A percentile compares a stretch with the other conserved stretches of the same genome.
phyloP scores from a whole-genome alignment of 495 filamentous ascomycete genomes.

The Mycothermus thermophilus region DNA sequence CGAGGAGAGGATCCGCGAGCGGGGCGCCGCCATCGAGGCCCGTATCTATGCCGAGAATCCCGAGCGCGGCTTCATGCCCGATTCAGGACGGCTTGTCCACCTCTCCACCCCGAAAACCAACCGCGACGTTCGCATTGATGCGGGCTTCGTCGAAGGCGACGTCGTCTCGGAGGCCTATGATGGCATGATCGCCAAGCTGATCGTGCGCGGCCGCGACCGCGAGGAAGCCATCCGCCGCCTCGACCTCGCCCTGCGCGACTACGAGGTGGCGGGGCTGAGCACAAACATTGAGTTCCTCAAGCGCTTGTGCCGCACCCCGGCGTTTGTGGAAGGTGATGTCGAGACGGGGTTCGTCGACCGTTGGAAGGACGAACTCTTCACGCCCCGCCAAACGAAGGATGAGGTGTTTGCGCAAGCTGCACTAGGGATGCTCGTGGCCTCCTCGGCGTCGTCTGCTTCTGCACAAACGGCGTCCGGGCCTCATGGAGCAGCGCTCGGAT shows the following conservation, averaged over 20 bases:
- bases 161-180: conserved; percentile 93
- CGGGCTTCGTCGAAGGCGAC: conserved; percentile 82
- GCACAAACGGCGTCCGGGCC: conserved; percentile 17
- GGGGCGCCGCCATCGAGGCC: conserved; percentile 85
- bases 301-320: conserved; percentile 59
- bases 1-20: conserved; percentile 54
- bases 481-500: conserved; percentile 41
- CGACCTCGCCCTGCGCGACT: conserved; percentile 66
- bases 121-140: conserved; percentile 74
- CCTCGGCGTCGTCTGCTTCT: conserved; percentile 3
- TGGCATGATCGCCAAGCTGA: conserved; percentile 97
- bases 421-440: conserved; percentile 43
- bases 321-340: conserved; percentile 76
- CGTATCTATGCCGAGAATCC: conserved; percentile 96
- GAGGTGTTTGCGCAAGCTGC: conserved; percentile 77
- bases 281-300: conserved; percentile 98
- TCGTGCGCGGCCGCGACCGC: conserved; percentile 68
- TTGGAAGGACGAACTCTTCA: conserved; percentile 61
- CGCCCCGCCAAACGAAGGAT: conserved; percentile 34
- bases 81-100: conserved; percentile 79
- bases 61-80: conserved; percentile 76
- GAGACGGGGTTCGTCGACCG: conserved; percentile 95
- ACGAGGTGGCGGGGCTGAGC: conserved; percentile 81
- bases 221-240: conserved; percentile 75
- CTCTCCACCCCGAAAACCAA: conserved; percentile 56